Evolutionary conservation across 164 flowering plant genomes (phyloP).

Genomic region (Pachysandra terminalis): DNA sequence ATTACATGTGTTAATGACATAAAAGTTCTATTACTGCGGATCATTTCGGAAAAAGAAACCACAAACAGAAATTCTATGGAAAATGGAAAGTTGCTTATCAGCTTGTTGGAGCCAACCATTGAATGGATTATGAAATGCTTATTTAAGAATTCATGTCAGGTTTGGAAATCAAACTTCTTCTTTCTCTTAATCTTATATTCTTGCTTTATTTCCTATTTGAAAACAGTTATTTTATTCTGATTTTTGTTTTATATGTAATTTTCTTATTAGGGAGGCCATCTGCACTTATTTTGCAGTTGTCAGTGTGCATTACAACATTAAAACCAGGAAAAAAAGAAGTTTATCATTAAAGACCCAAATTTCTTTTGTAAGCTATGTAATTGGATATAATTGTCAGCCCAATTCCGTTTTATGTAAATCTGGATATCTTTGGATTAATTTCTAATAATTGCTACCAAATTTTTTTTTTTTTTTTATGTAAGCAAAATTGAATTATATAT

Average conservation of each 20-base stretch:
- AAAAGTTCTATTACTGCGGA: slow-evolving; percentile 30
- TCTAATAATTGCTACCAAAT: too few relatives aligned
- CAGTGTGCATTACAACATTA: too few relatives aligned
- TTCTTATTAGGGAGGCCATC: too few relatives aligned
- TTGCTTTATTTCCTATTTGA: not conserved
- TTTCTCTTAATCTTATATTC: slow-evolving; percentile 1
- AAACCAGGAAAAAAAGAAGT: too few relatives aligned
- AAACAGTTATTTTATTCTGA: not conserved
- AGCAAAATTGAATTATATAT: too few relatives aligned
- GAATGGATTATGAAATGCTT: slow-evolving; percentile 71
- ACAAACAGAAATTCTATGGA: slow-evolving; percentile 20
- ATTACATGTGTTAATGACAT: slow-evolving; percentile 56
- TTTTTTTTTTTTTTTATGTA: too few relatives aligned
- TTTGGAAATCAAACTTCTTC: slow-evolving; percentile 6
- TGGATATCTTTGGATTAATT: too few relatives aligned
- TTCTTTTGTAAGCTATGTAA: too few relatives aligned
- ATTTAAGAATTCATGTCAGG: slow-evolving; percentile 52
- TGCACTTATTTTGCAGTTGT: too few relatives aligned
- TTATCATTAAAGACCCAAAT: too few relatives aligned
- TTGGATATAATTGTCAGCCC: not conserved
- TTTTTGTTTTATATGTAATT: not conserved
- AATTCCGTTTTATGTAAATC: not conserved
- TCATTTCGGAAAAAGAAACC: slow-evolving; percentile 31
- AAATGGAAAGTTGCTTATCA: slow-evolving; percentile 35
- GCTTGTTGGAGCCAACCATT: slow-evolving; percentile 74